Percentiles rank a stretch among this genome's conserved stretches.
These are phyloP conservation scores for Rhododendron williamsianum DNA, from an alignment of 148 eudicot species.

Conservation along the genomic window DNA sequence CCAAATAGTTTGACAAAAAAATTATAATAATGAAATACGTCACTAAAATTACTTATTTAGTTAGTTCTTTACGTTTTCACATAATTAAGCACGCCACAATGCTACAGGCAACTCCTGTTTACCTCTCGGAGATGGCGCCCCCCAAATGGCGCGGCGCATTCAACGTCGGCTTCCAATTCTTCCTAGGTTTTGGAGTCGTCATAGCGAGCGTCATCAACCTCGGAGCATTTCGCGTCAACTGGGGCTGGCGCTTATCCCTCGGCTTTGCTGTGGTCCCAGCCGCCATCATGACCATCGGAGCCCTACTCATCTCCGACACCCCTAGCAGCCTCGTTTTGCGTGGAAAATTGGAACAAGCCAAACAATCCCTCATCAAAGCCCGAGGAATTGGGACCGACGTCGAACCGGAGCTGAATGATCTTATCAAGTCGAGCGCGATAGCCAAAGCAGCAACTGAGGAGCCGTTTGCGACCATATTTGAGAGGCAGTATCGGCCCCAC, in stretches of 20 bases:
- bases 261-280: constrained; percentile 39
- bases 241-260: constrained; percentile 48
- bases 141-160: constrained; percentile 46
- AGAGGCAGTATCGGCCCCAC: constrained; percentile 42
- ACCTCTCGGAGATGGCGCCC: constrained; percentile 42
- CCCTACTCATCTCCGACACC: constrained; percentile 34
- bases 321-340: constrained; percentile 50
- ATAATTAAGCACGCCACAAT: background rate
- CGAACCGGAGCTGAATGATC: constrained; percentile 32
- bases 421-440: constrained; percentile 24
- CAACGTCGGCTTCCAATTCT: constrained; percentile 41
- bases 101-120: constrained; percentile 39
- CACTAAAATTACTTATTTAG: too few species aligned
- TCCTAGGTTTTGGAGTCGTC: constrained; percentile 37
- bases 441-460: constrained; percentile 20
- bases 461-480: constrained; percentile 36
- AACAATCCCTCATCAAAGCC: constrained; percentile 18
- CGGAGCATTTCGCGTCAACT: constrained; percentile 12
- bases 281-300: constrained; percentile 31
- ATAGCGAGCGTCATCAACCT: constrained; percentile 31
- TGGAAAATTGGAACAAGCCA: constrained; percentile 31
- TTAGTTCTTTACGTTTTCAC: too few species aligned
- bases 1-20: too few species aligned
- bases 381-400: constrained; percentile 24
- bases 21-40: too few species aligned